Evolutionary conservation across 495 filamentous ascomycete genomes (phyloP).

Genomic region (Aspergillus coremiiformis): DNA sequence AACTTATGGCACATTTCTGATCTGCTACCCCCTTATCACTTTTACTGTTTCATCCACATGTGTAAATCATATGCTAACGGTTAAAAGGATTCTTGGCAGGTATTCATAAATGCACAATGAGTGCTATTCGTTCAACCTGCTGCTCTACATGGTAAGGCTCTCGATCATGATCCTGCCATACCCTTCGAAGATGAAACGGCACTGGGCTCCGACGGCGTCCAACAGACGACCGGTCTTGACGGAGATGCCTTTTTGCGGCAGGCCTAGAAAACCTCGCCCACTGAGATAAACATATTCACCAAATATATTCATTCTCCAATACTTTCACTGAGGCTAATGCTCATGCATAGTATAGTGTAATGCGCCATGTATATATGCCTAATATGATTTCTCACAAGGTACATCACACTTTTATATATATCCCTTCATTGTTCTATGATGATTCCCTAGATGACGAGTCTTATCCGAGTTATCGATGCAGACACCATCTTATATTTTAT

Average conservation of each 20-base stretch:
- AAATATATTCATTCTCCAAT: constrained; percentile 15
- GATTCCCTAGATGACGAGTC: constrained; percentile 56
- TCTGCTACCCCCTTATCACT: constrained; percentile 6
- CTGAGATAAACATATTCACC: constrained; percentile 54
- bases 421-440: constrained; percentile 37
- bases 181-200: constrained; percentile 85
- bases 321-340: constrained; percentile 26
- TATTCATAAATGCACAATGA: background rate
- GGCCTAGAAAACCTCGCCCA: constrained; percentile 99
- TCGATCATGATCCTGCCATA: constrained; percentile 11
- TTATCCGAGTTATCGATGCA: constrained; percentile 55
- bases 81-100: background rate
- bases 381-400: constrained; percentile 6
- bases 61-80: background rate
- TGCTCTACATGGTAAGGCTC: constrained; percentile 26
- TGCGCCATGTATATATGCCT: background rate
- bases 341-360: background rate
- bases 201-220: constrained; percentile 94
- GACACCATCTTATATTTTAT: constrained; percentile 47
- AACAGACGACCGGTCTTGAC: constrained; percentile 54
- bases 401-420: constrained; percentile 6
- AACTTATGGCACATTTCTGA: constrained; percentile 83
- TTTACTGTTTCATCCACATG: background rate
- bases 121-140: background rate
- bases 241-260: constrained; percentile 92